Evolutionary conservation across 768 basidiomycete genomes (phyloP).

Genomic region (Russula lepida): DNA sequence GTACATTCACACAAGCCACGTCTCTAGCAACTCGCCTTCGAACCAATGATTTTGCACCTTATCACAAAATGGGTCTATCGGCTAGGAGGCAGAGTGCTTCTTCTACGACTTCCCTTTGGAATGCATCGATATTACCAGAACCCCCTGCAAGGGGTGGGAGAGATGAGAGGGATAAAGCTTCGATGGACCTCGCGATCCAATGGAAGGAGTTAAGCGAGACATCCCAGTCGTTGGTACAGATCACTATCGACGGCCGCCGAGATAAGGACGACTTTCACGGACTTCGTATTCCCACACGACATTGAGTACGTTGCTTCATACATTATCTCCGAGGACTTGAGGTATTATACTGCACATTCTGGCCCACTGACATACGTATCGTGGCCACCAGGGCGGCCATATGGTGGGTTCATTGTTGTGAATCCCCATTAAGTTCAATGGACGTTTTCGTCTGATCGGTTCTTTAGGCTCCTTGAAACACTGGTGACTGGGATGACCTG

Average conservation of each 20-base stretch:
- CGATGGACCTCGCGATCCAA: conserved; percentile 84
- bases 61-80: no score
- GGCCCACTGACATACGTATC: conserved; percentile 83
- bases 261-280: conserved; percentile 31
- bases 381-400: conserved; percentile 97
- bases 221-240: conserved; percentile 66
- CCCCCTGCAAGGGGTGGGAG: conserved; percentile 44
- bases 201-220: conserved; percentile 71
- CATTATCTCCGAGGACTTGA: conserved; percentile 87
- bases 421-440: background rate
- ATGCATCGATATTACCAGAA: conserved; percentile 69
- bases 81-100: no score
- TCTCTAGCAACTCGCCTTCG: conserved; percentile 22
- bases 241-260: background rate
- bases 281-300: conserved; percentile 91
- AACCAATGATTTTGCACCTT: conserved; percentile 22
- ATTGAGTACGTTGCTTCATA: conserved; percentile 83
- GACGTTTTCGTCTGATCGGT: background rate
- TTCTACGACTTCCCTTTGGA: no score
- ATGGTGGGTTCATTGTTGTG: conserved; percentile 87
- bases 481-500: conserved; percentile 95
- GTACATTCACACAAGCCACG: conserved; percentile 51
- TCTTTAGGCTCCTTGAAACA: conserved; percentile 43
- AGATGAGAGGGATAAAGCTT: conserved; percentile 53
- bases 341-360: conserved; percentile 92